A percentile compares a stretch with the other conserved stretches of the same genome.
phyloP scores from a whole-genome alignment of 352 stramenopile genomes.

The Poterioochromonas sp. region DNA sequence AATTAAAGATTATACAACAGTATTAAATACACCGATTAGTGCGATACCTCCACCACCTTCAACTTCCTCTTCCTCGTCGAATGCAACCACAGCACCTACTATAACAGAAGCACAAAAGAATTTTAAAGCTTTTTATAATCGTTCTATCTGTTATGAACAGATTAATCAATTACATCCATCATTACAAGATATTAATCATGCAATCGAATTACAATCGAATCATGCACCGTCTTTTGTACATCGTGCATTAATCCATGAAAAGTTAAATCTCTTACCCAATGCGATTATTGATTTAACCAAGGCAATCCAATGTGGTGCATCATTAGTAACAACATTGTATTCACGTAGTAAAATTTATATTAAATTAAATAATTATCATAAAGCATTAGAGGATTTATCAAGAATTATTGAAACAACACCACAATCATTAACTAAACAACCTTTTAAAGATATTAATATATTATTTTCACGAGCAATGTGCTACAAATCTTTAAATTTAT shows the following conservation, averaged over 20 bases:
- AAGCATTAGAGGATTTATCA: background rate
- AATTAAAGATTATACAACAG: constrained; percentile 3
- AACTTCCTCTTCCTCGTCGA: background rate
- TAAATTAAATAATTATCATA: background rate
- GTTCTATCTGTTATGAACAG: background rate
- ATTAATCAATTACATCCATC: constrained; percentile 43
- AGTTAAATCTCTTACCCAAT: background rate
- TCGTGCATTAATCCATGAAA: background rate
- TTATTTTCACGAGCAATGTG: background rate
- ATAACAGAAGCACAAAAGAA: constrained; percentile 42
- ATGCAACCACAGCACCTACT: too few species aligned
- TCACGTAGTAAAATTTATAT: background rate
- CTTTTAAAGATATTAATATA: background rate
- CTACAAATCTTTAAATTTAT: constrained; percentile 40
- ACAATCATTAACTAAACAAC: too few species aligned
- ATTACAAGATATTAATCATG: background rate
- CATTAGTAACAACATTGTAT: background rate
- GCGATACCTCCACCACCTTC: background rate
- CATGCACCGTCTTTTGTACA: background rate
- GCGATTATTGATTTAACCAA: background rate
- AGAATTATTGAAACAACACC: background rate
- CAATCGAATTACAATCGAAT: background rate
- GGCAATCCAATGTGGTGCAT: background rate
- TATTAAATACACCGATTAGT: background rate
- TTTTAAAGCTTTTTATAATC: constrained; percentile 3